Evolutionary conservation across 257 asterid species (phyloP).

Genomic region (Nemophila menziesii): DNA sequence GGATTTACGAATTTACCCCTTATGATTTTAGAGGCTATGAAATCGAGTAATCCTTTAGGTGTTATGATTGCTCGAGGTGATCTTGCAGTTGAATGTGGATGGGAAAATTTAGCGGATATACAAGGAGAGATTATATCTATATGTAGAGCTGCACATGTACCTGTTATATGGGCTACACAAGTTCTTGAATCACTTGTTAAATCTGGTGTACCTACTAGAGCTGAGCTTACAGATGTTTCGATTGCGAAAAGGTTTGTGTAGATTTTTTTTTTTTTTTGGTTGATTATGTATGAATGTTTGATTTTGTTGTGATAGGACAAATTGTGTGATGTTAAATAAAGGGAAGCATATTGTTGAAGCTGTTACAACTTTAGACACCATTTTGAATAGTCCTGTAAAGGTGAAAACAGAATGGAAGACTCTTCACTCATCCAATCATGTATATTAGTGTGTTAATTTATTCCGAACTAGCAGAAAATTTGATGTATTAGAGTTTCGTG

Average conservation of each 20-base stretch:
- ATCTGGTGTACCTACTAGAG: conserved; percentile 53
- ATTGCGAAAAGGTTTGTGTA: conserved; percentile 48
- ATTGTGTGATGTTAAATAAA: conserved; percentile 67
- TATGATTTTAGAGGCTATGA: conserved; percentile 55
- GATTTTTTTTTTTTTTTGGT: no score
- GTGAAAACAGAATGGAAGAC: conserved; percentile 39
- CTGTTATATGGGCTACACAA: conserved; percentile 62
- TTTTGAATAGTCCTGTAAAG: conserved; percentile 22
- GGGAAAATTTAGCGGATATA: conserved; percentile 63
- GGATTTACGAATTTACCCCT: conserved; percentile 55
- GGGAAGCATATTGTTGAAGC: conserved; percentile 53
- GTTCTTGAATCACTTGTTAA: conserved; percentile 57
- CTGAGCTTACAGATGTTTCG: conserved; percentile 62
- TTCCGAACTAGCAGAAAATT: no score
- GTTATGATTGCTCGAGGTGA: conserved; percentile 79
- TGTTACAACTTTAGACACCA: conserved; percentile 35
- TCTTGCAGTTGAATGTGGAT: conserved; percentile 77
- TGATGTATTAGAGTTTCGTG: no score
- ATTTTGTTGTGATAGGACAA: conserved; percentile 29
- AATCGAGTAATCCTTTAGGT: conserved; percentile 45
- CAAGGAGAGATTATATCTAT: conserved; percentile 52
- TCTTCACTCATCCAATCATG: conserved; percentile 6
- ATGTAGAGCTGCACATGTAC: conserved; percentile 54
- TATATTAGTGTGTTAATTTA: neutral
- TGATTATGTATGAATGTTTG: no score